A percentile compares a stretch with the other conserved stretches of the same genome.
Evolutionary conservation across 805 yeast genomes (phyloP).

Genomic region (Hermanozyma aechmeae): DNA sequence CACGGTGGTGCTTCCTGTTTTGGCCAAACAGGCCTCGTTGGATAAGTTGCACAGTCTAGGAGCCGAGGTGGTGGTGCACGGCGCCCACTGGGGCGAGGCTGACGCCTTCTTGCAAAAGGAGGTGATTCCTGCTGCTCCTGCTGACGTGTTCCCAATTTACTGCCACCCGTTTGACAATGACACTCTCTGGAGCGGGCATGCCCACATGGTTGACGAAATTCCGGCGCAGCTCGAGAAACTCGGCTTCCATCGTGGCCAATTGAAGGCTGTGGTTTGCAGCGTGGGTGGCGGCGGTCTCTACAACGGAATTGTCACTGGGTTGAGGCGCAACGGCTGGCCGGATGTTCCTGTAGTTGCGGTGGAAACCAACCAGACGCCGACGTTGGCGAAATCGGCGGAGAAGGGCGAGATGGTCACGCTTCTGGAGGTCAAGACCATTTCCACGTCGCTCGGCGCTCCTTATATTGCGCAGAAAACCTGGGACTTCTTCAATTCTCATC

Average conservation of each 20-base stretch:
- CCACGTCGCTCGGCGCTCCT: slow-evolving; percentile 21
- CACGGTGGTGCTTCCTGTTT: slow-evolving; percentile 21
- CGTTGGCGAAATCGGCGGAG: slow-evolving; percentile 13
- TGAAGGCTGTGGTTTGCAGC: slow-evolving; percentile 21
- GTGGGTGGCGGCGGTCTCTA: slow-evolving; percentile 29
- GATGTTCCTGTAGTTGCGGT: slow-evolving; percentile 17
- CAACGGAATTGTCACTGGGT: slow-evolving; percentile 19
- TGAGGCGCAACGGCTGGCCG: slow-evolving; percentile 9
- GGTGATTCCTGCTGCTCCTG: slow-evolving; percentile 8
- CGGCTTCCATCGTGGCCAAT: slow-evolving; percentile 5
- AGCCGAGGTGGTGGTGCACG: slow-evolving; percentile 15
- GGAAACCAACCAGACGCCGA: slow-evolving; percentile 19
- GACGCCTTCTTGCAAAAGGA: slow-evolving; percentile 13
- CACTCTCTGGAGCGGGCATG: slow-evolving; percentile 23
- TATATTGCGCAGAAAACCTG: slow-evolving; percentile 13
- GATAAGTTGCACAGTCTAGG: slow-evolving; percentile 12
- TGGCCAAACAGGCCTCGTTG: slow-evolving; percentile 11
- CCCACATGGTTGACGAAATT: slow-evolving; percentile 10
- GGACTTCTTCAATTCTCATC: slow-evolving; percentile 9
- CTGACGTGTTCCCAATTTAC: slow-evolving; percentile 12
- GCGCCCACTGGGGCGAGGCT: slow-evolving; percentile 25
- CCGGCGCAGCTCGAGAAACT: slow-evolving; percentile 8
- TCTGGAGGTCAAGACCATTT: slow-evolving; percentile 13
- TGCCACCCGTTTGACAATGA: slow-evolving; percentile 26
- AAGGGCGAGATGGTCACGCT: slow-evolving; percentile 12